Evolutionary conservation across 2,329 filamentous ascomycete species (phyloP), one percentile per base, ranked within the genome.

Genomic region (Magnaporthales sp.): DNA sequence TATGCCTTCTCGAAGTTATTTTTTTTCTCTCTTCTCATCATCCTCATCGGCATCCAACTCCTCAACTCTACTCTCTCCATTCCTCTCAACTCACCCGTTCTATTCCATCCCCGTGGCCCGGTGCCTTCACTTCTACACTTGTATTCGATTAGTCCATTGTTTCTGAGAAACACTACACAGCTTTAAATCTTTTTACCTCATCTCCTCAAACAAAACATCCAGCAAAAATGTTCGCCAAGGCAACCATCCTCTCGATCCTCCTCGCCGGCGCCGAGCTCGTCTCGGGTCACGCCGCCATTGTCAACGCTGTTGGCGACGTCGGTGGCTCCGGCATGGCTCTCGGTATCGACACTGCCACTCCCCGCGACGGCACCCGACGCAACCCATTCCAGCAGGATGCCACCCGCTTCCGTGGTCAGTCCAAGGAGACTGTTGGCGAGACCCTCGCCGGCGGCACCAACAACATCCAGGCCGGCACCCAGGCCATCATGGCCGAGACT

Each of bases 381-480:
- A 77, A 81, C 64, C 87, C 87, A 62, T 89, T 88, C 80, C 87
- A 90, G 77, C 82, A 84, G 69, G 87, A 89, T 70, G 81, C 81
- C 64, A 90, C 87, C 65, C 84, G 85, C 67, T 89, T 89, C 82
- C 78, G 78, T 66, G 84, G 84, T 56, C 78, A 77, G 54, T 75
- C 80, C 15, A 83, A 81, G 13, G 80, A 81, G 54, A 80, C 80
- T 27, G 80, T 86, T 70, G 85, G 86, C 69, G 83, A 88, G 79
- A 89, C 86, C 13, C 74, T 88, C 66, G 81, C 76, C 26, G 80
- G 73, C 67, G 87, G 87, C 67, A 75, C 76, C 76, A 89, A 89
- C 78, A 74, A 84, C 68, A 74, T 86, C 70, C 79, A 87, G 74
- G 73, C 80, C 30, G 86, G 85, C 68, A 89, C 86, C 64, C 73